Evolutionary conservation across 352 stramenopile genomes (phyloP).

Genomic region (Globisporangium canariense): DNA sequence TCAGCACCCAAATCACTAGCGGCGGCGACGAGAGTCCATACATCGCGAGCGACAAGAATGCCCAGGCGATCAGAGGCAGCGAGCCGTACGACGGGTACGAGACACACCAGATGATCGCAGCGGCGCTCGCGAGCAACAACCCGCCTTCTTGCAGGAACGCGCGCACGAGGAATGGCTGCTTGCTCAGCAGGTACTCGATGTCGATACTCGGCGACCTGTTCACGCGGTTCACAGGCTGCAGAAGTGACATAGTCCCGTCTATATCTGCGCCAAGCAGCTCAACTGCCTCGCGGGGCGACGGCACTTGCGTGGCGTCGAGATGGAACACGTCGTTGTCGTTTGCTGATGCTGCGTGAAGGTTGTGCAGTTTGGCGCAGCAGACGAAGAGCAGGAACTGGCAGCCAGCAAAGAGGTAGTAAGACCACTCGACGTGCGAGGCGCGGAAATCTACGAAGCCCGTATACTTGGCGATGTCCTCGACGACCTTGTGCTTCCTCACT

Average conservation of each 20-base stretch:
- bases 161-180: conserved; percentile 59
- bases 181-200: conserved; percentile 50
- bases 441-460: conserved; percentile 61
- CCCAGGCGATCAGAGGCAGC: conserved; percentile 55
- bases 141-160: conserved; percentile 71
- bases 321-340: conserved; percentile 19
- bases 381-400: conserved; percentile 63
- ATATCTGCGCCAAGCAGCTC: conserved; percentile 8
- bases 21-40: conserved; percentile 56
- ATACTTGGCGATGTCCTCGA: conserved; percentile 44
- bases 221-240: conserved; percentile 19
- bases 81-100: conserved; percentile 83
- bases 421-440: conserved; percentile 35
- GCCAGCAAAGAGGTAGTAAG: conserved; percentile 65
- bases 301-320: neutral
- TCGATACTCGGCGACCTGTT: conserved; percentile 27
- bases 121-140: conserved; percentile 58
- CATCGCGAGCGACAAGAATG: conserved; percentile 61
- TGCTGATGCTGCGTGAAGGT: conserved; percentile 36
- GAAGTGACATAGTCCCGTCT: conserved; percentile 8
- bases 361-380: conserved; percentile 58
- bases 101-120: conserved; percentile 70
- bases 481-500: conserved; percentile 26
- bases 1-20: conserved; percentile 57
- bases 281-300: conserved; percentile 12